These are phyloP conservation scores for Heteromeles arbutifolia DNA, from an alignment of 306 rosid genomes.

Conservation along the genomic window DNA sequence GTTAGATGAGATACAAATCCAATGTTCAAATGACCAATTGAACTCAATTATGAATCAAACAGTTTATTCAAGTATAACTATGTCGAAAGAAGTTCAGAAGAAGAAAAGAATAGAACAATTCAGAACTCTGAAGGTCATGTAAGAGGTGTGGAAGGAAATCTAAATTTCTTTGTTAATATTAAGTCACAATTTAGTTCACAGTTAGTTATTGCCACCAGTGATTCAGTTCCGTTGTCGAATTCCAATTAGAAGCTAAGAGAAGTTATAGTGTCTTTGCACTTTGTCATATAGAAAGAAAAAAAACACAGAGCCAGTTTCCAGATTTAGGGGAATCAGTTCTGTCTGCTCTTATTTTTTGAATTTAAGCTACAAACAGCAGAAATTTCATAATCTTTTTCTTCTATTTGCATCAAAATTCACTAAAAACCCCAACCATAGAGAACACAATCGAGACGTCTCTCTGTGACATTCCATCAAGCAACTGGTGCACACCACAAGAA, in stretches of 20 bases:
- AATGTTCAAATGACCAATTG: neutral
- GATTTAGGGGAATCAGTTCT: neutral
- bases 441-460: neutral
- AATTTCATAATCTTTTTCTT: neutral
- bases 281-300: neutral
- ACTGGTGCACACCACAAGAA: constrained; percentile 1
- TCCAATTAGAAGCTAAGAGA: neutral
- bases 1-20: neutral
- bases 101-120: neutral
- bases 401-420: neutral
- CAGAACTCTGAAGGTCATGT: neutral
- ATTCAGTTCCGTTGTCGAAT: neutral
- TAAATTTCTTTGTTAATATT: neutral
- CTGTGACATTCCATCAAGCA: constrained; percentile 36
- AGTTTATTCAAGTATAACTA: neutral
- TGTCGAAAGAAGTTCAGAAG: neutral
- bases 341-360: neutral
- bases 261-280: neutral
- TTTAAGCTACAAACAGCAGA: neutral
- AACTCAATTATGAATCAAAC: neutral
- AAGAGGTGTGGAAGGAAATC: neutral
- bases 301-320: neutral
- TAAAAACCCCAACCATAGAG: neutral
- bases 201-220: neutral
- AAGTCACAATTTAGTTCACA: neutral